Percentiles rank a stretch among this genome's conserved stretches.
phyloP scores from a whole-genome alignment of 2,329 filamentous ascomycete genomes.

The Onygenales sp. region DNA sequence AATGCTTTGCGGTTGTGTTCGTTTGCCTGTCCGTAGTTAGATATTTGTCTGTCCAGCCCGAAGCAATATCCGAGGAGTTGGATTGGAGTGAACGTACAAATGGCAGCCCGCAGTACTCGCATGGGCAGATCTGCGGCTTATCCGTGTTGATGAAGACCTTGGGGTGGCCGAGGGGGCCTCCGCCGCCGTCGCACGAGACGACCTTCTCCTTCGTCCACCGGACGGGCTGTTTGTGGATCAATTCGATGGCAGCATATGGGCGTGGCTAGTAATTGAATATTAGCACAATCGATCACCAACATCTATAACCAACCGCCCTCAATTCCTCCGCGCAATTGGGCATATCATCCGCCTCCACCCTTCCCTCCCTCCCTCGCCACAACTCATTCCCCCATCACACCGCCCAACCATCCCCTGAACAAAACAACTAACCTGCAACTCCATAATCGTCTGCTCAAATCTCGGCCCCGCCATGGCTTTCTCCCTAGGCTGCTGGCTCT shows the following conservation, averaged over 20 bases:
- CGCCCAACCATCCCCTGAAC: neutral
- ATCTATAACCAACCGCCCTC: neutral
- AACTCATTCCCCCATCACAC: neutral
- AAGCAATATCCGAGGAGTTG: neutral
- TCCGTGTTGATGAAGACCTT: slow-evolving; percentile 96
- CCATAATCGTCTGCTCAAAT: slow-evolving; percentile 96
- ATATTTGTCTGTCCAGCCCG: slow-evolving; percentile 3
- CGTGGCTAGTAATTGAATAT: slow-evolving; percentile 54
- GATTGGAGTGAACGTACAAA: slow-evolving; percentile 57
- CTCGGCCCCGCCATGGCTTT: slow-evolving; percentile 86
- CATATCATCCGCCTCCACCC: too few species aligned
- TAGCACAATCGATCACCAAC: neutral
- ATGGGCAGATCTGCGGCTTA: slow-evolving; percentile 85
- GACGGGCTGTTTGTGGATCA: slow-evolving; percentile 93
- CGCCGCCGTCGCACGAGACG: slow-evolving; percentile 85
- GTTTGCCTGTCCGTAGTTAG: slow-evolving; percentile 55
- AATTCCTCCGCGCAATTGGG: neutral
- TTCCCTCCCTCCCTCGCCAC: neutral
- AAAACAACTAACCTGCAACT: slow-evolving; percentile 61
- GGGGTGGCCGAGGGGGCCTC: slow-evolving; percentile 82
- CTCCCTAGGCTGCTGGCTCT: slow-evolving; percentile 70
- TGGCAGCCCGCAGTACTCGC: slow-evolving; percentile 87
- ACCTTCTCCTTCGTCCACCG: slow-evolving; percentile 75
- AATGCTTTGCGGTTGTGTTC: slow-evolving; percentile 80
- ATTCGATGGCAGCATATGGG: slow-evolving; percentile 80